These are phyloP conservation scores for Lactarius sp. DNA, from an alignment of 768 basidiomycete genomes.

Conservation along the genomic window DNA sequence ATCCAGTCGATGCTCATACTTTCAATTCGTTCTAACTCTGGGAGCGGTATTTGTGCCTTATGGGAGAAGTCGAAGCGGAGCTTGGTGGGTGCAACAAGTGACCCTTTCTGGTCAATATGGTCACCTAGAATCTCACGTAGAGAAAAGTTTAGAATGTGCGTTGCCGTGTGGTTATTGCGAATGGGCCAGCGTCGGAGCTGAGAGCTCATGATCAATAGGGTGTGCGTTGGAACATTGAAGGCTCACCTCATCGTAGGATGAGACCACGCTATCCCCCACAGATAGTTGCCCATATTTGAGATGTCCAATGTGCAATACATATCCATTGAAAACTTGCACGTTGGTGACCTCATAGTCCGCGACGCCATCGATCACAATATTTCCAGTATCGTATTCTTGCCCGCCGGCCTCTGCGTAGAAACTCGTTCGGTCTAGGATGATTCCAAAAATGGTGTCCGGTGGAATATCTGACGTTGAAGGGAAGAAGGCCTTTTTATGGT, in stretches of 20 bases:
- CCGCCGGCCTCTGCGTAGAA: constrained; percentile 98
- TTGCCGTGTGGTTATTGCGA: constrained; percentile 97
- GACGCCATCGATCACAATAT: constrained; percentile 85
- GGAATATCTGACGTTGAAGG: constrained; percentile 62
- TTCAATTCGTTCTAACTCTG: constrained; percentile 82
- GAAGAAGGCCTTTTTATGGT: constrained; percentile 72
- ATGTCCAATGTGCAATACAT: constrained; percentile 87
- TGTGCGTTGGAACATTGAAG: background rate
- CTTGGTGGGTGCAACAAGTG: constrained; percentile 91
- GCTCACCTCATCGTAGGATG: constrained; percentile 87
- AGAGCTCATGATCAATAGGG: background rate
- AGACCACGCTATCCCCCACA: constrained; percentile 77
- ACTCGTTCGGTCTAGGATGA: constrained; percentile 87
- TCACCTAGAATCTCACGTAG: constrained; percentile 94
- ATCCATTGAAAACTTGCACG: constrained; percentile 92
- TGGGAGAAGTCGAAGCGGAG: constrained; percentile 99
- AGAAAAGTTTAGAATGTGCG: constrained; percentile 93
- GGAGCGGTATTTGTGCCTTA: constrained; percentile 74
- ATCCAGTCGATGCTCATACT: constrained; percentile 85
- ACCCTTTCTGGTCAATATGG: constrained; percentile 97
- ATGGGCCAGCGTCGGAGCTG: constrained; percentile 92
- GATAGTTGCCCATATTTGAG: constrained; percentile 83
- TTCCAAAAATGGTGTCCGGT: constrained; percentile 65
- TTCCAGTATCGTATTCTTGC: constrained; percentile 95
- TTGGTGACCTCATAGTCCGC: constrained; percentile 92